Percentiles rank a stretch among this genome's conserved stretches.
phyloP scores from a whole-genome alignment of 192 early-diverging fungal species.

The Haplosporangium gracile region DNA sequence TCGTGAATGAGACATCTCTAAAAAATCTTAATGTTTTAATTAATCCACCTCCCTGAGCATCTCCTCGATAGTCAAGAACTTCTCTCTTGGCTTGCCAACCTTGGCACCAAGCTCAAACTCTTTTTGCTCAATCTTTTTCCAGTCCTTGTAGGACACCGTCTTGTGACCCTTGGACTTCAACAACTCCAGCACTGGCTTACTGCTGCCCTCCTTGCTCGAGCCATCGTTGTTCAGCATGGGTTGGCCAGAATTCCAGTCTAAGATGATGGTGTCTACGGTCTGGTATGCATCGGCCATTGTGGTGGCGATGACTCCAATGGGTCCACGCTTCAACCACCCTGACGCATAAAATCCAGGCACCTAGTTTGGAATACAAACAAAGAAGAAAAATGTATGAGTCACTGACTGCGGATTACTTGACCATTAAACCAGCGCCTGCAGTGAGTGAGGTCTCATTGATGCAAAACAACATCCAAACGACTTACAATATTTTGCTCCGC shows the following conservation, averaged over 20 bases:
- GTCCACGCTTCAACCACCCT: slow-evolving; percentile 97
- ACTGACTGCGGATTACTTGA: neutral
- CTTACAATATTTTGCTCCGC: slow-evolving; percentile 47
- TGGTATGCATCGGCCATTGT: slow-evolving; percentile 96
- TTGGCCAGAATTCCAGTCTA: slow-evolving; percentile 65
- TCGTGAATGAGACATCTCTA: neutral
- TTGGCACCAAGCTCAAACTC: slow-evolving; percentile 76
- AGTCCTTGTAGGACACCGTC: slow-evolving; percentile 79
- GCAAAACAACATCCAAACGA: neutral
- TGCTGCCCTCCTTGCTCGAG: slow-evolving; percentile 4
- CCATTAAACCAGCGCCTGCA: neutral
- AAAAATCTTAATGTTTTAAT: neutral
- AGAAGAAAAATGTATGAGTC: neutral
- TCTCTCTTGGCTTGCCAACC: slow-evolving; percentile 88
- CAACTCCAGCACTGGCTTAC: slow-evolving; percentile 44
- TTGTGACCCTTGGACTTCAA: slow-evolving; percentile 54
- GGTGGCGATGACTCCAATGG: slow-evolving; percentile 92
- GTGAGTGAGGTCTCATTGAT: neutral
- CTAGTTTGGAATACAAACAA: slow-evolving; percentile 8
- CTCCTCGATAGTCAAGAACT: slow-evolving; percentile 71
- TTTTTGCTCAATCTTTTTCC: slow-evolving; percentile 84
- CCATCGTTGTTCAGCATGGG: slow-evolving; percentile 50
- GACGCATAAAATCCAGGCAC: slow-evolving; percentile 86
- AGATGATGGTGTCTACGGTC: slow-evolving; percentile 83
- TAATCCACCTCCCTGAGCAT: slow-evolving; percentile 68